phyloP scores from a whole-genome alignment of 164 flowering plant species.

The Stephania cephalantha region DNA sequence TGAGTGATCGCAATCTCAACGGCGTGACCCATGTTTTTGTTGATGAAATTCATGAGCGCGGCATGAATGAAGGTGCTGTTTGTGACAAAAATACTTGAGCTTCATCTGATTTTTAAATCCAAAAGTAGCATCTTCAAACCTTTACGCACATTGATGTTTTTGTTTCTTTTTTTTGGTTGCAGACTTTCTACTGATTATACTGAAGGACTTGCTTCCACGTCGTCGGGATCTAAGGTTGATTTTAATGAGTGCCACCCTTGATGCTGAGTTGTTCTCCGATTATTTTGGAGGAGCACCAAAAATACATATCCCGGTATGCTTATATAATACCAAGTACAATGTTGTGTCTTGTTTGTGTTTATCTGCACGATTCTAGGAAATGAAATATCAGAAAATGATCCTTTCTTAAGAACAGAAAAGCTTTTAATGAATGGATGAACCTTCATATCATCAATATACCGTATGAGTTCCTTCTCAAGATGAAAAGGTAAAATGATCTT shows the following conservation, averaged over 20 bases:
- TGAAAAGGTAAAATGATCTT: too few relatives aligned
- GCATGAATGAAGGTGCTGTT: conserved; percentile 93
- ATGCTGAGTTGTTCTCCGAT: conserved; percentile 89
- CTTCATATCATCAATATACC: too few relatives aligned
- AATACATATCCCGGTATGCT: conserved; percentile 91
- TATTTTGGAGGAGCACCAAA: conserved; percentile 89
- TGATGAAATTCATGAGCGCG: conserved; percentile 99
- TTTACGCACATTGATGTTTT: not conserved
- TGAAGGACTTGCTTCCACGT: conserved; percentile 96
- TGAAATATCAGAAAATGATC: too few relatives aligned
- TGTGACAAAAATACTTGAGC: not conserved
- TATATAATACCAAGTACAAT: not conserved
- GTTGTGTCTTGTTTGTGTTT: not conserved
- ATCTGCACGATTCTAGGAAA: too few relatives aligned
- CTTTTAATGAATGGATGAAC: not conserved
- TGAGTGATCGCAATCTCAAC: conserved; percentile 77
- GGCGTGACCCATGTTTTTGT: conserved; percentile 98
- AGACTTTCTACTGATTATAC: conserved; percentile 91
- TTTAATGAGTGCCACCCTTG: conserved; percentile 97
- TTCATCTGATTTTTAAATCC: not conserved
- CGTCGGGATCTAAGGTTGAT: conserved; percentile 89
- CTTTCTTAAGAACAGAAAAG: too few relatives aligned
- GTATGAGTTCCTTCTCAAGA: too few relatives aligned
- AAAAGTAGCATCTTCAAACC: not conserved
- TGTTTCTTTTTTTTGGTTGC: conserved; percentile 16